Percentiles rank a stretch among this genome's conserved stretches.
Evolutionary conservation across 768 basidiomycete species (phyloP).

Genomic region (Cyclocybe aegerita): DNA sequence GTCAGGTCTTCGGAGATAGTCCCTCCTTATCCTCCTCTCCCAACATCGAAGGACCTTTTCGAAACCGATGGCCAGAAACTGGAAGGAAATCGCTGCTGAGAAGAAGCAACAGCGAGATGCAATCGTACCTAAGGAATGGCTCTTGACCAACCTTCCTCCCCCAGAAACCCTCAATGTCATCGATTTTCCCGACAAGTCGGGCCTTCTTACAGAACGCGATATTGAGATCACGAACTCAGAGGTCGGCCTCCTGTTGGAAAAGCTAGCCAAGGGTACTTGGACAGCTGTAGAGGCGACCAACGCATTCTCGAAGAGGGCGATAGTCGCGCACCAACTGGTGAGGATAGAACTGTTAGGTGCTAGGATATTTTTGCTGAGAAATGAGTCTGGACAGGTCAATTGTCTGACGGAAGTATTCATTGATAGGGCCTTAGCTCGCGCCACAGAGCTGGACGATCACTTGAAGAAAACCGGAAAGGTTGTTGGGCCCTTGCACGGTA

Average conservation of each 20-base stretch:
- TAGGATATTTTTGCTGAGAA: neutral
- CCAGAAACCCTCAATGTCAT: slow-evolving; percentile 51
- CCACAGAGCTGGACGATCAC: slow-evolving; percentile 64
- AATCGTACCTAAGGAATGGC: slow-evolving; percentile 66
- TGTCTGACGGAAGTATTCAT: slow-evolving; percentile 86
- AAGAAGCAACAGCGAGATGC: slow-evolving; percentile 54
- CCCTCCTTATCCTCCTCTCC: no score
- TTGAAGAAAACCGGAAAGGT: slow-evolving; percentile 60
- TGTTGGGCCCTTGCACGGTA: slow-evolving; percentile 73
- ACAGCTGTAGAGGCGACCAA: slow-evolving; percentile 66
- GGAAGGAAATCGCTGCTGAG: slow-evolving; percentile 53
- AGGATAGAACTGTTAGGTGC: slow-evolving; percentile 17
- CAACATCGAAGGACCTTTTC: neutral
- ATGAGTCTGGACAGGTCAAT: slow-evolving; percentile 52
- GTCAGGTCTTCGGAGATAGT: no score
- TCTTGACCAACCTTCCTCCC: slow-evolving; percentile 45
- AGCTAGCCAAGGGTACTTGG: slow-evolving; percentile 54
- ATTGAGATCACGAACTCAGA: slow-evolving; percentile 45
- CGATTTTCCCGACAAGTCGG: slow-evolving; percentile 52
- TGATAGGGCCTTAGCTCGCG: slow-evolving; percentile 63
- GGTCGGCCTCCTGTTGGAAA: slow-evolving; percentile 46
- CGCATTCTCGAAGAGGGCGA: slow-evolving; percentile 76
- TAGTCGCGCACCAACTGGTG: slow-evolving; percentile 78
- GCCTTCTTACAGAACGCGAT: slow-evolving; percentile 54
- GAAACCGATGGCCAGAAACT: slow-evolving; percentile 30